Base-by-base conservation (phyloP, 106 monocot species). In the Narthecium ossifragum region DNA sequence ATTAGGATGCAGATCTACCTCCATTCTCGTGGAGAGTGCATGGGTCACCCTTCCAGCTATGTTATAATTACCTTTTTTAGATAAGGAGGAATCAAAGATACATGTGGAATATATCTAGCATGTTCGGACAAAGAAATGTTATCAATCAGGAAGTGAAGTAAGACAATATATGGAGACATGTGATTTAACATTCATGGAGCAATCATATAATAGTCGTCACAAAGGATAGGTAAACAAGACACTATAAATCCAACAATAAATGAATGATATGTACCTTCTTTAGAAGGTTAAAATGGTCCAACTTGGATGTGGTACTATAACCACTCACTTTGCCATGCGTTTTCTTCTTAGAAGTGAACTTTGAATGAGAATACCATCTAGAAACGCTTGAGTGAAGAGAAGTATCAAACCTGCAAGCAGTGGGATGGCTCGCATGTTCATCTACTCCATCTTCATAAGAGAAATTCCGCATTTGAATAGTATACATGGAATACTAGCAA, bases 341-440 rank as follows among this genome's bases (percentile, higher is more conserved):
- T 51, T 79, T 79, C 50, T 56, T 51, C 28, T 53, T 20, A 48
- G 70, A 71, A 1, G 41, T 55, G 22, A 64, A 61, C 58, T 67
- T 64, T 12, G 67, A 74, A 50, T 26, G 61, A 22, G 74, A 62
- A 70, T 51, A 68, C 74, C 75, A 72, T 58, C 47, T 63, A 22
- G 28, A 60, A 61, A 79, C 54, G 4, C 51, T 78, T 13, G 55
- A 54, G 15, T 59, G 62, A 11, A 79, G 68, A 73, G 75, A 68
- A 31, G 53, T 78, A 47, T 72, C 63, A 63, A 75, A 72, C 70
- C 84, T 79, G 71, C 23, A 57, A 60, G 11, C 20, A 40, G 12
- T 34, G 45, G 14, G 14, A 46, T 14, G 12, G 31, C 10, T 25
- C 36, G 36, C 7, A 6, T 5, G 10, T 36, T 5, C 36, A 36